Base-by-base conservation (phyloP, 148 eudicot genomes). In the Cornus florida region DNA sequence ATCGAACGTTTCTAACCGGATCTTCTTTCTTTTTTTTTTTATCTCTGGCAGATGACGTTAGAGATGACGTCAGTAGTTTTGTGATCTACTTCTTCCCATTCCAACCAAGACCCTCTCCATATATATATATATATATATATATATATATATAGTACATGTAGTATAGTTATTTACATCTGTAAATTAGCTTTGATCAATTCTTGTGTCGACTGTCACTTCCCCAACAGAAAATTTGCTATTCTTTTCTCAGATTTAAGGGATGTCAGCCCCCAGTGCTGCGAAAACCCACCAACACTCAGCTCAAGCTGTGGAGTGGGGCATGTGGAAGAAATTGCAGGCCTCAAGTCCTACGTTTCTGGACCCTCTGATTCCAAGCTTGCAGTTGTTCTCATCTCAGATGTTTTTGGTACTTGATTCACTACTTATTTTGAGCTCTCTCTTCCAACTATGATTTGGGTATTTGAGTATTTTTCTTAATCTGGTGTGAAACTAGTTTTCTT, bases 191-290 rank as follows among this genome's bases (percentile, higher is more conserved):
- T 43, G 6, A 4, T 43, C 48, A 43, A 6, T 9, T 9, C 48
- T 6, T 6, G 7, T 43, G 48, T 9, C 48, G 0, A 43, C 10
- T 0, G 48, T 43, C 6, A 43, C 8, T 43, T 0, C 48, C 12
- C 12, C 17, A 53, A 11, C 59, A 5, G 8, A 6, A 11, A 0
- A 53, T 53, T 53, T 53, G 59, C 59, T 16, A 4, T 48, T 80
- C 39, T 32, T 69, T 48, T 11, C 17, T 22, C 6, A 11, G 12
- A 20, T 2, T 70, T 9, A 43, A 43, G 48, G 13, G 16, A 88
- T 90, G 91, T 78, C 89, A 73, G 90, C 5, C 67, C 89, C n/a
- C 89, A 90, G 67, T 87, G 92, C 73, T 88, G 88, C 53, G 74
- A 48, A 13, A 86, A 90, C 71, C 88, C 92, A 20, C 91, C 92